Conservation (phyloP, 176 grass and related monocot species). For the Triticum urartu region DNA sequence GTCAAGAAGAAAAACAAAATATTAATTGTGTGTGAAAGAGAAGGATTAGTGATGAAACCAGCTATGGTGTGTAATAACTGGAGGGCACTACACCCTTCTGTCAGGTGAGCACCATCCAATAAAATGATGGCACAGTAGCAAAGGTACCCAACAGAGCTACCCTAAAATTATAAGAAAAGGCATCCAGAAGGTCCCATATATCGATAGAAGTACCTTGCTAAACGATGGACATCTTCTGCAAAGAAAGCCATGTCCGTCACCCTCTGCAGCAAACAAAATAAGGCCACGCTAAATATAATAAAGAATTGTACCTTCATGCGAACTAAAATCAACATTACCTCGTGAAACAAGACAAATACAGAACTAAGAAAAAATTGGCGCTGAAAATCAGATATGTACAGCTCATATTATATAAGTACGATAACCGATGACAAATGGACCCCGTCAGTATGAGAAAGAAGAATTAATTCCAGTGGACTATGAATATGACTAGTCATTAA, state of each 20-base stretch:
- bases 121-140: background rate
- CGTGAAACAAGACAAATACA: background rate
- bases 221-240: constrained; percentile 91
- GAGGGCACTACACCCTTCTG: background rate
- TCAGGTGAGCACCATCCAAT: background rate
- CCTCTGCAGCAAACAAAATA: constrained; percentile 64
- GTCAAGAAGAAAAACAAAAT: constrained; percentile 20
- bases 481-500: constrained; percentile 2
- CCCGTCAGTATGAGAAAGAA: background rate
- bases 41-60: background rate
- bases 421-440: background rate
- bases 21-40: background rate
- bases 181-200: constrained; percentile 9
- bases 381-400: background rate
- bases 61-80: constrained; percentile 19
- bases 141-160: background rate
- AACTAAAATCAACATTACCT: background rate
- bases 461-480: background rate
- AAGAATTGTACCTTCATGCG: constrained; percentile 8
- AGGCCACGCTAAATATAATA: constrained; percentile 32
- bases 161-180: constrained; percentile 12
- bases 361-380: background rate
- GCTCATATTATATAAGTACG: background rate
- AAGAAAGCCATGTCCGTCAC: constrained; percentile 99
- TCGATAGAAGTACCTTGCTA: constrained; percentile 70